Evolutionary conservation across 176 grass and related monocot genomes (phyloP).

Genomic region (Thalia dealbata): DNA sequence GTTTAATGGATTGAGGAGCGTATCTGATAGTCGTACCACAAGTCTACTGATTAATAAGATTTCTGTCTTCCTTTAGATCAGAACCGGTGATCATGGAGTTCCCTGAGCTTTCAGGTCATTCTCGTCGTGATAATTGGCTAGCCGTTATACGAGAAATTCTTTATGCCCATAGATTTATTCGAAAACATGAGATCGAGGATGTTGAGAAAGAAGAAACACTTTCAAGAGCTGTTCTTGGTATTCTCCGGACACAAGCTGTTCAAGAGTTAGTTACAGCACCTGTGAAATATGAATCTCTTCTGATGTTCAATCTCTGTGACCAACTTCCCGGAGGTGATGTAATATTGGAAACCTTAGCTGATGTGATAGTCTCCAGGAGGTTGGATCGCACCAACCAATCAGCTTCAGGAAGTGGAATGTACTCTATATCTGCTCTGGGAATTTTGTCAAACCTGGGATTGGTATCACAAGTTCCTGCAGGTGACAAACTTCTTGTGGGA

Average conservation of each 20-base stretch:
- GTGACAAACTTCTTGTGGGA: constrained; percentile 66
- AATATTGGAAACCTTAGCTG: constrained; percentile 79
- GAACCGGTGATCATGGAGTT: constrained; percentile 92
- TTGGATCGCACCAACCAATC: constrained; percentile 37
- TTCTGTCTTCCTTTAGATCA: constrained; percentile 35
- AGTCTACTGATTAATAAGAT: constrained; percentile 13
- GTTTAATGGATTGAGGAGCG: background rate
- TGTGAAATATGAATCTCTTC: constrained; percentile 48
- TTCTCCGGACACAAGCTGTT: constrained; percentile 79
- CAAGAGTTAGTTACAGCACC: constrained; percentile 43
- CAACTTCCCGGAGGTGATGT: constrained; percentile 91
- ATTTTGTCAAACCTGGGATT: constrained; percentile 79
- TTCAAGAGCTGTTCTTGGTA: constrained; percentile 51
- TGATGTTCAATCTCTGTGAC: constrained; percentile 92
- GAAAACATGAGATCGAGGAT: constrained; percentile 52
- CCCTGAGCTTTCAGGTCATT: constrained; percentile 84
- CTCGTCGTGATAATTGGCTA: constrained; percentile 89
- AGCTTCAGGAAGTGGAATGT: constrained; percentile 39
- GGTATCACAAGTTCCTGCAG: constrained; percentile 38
- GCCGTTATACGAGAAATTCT: constrained; percentile 73
- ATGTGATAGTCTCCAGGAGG: constrained; percentile 37
- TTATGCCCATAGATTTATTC: constrained; percentile 67
- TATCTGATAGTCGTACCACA: constrained; percentile 3
- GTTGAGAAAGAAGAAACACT: constrained; percentile 75
- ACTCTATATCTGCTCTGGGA: constrained; percentile 49